Conservation (phyloP, 2,329 filamentous ascomycete genomes). For the Aureobasidium sp. region DNA sequence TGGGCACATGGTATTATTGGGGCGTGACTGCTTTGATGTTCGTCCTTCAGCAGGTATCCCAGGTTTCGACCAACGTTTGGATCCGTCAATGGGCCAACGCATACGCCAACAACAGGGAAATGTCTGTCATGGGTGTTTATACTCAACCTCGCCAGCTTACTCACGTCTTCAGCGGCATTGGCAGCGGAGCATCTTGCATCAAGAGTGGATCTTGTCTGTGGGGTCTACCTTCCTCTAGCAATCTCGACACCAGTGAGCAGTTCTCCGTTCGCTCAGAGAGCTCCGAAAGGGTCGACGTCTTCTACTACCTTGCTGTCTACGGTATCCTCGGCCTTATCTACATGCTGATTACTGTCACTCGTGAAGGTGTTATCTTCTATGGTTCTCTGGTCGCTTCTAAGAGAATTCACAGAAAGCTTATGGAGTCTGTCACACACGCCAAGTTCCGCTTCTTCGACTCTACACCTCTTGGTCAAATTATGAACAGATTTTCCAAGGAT, state of each 20-base stretch:
- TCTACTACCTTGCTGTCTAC: slow-evolving; percentile 79
- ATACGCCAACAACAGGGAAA: slow-evolving; percentile 51
- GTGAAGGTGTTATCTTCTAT: slow-evolving; percentile 85
- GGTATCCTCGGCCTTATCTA: slow-evolving; percentile 71
- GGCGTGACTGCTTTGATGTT: slow-evolving; percentile 67
- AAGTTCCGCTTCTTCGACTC: slow-evolving; percentile 98
- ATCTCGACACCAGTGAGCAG: slow-evolving; percentile 1
- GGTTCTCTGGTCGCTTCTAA: slow-evolving; percentile 84
- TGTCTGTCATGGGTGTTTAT: slow-evolving; percentile 29
- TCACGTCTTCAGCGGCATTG: slow-evolving; percentile 35
- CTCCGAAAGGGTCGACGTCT: slow-evolving; percentile 60
- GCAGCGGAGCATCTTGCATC: slow-evolving; percentile 40
- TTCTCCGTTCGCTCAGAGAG: slow-evolving; percentile 14
- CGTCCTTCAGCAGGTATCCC: slow-evolving; percentile 71
- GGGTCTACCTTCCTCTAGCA: slow-evolving; percentile 30
- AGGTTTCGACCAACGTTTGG: slow-evolving; percentile 87
- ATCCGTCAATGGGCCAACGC: slow-evolving; percentile 93
- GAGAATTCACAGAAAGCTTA: slow-evolving; percentile 71
- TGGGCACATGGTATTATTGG: slow-evolving; percentile 99
- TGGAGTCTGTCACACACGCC: slow-evolving; percentile 73
- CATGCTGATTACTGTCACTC: slow-evolving; percentile 70
- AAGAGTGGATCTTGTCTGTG: slow-evolving; percentile 46
- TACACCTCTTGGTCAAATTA: slow-evolving; percentile 88
- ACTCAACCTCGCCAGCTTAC: slow-evolving; percentile 34
- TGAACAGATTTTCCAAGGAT: slow-evolving; percentile 98